These are phyloP conservation scores for Phialophora verrucosa DNA, from an alignment of 2,329 filamentous ascomycete species.

Conservation along the genomic window DNA sequence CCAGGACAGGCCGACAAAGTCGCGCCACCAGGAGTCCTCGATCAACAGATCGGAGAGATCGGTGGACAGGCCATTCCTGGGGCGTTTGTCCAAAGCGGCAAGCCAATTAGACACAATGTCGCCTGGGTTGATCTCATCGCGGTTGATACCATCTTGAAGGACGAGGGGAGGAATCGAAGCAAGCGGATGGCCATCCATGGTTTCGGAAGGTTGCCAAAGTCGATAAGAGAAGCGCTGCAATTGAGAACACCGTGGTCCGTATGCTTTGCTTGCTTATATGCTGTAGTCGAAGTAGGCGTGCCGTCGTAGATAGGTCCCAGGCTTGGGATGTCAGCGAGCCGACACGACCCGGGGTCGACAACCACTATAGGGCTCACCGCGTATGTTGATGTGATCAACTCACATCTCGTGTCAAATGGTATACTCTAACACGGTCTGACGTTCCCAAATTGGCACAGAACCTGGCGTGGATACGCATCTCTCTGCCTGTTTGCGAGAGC, in stretches of 20 bases:
- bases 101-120: constrained; percentile 18
- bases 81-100: constrained; percentile 9
- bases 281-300: background rate
- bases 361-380: background rate
- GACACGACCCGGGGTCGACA: background rate
- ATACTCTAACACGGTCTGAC: background rate
- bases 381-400: background rate
- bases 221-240: background rate
- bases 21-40: constrained; percentile 19
- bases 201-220: background rate
- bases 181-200: constrained; percentile 17
- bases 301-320: background rate
- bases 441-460: background rate
- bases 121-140: constrained; percentile 1
- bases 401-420: background rate
- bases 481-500: background rate
- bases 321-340: background rate
- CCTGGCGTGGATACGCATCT: background rate
- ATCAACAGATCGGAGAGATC: constrained; percentile 12
- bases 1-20: constrained; percentile 11
- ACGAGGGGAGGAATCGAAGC: constrained; percentile 12
- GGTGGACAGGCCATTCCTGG: constrained; percentile 14
- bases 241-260: background rate
- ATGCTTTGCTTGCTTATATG: background rate
- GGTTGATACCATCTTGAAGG: constrained; percentile 5